These are phyloP conservation scores for Thielaviopsis cerberus DNA, from an alignment of 2,329 filamentous ascomycete species.

Conservation along the genomic window DNA sequence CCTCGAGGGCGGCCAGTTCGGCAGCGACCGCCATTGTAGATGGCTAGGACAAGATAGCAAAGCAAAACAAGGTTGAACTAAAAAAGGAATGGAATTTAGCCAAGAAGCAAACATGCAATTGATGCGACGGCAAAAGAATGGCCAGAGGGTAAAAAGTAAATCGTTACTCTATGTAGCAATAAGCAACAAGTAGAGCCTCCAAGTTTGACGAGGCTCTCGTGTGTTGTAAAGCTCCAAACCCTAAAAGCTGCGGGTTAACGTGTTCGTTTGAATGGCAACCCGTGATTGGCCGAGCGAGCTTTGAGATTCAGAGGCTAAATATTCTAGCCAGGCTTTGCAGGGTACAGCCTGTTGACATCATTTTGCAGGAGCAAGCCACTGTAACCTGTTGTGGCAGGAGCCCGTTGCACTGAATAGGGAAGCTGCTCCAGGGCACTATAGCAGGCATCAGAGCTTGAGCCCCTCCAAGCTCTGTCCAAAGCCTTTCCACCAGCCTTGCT, in stretches of 20 bases:
- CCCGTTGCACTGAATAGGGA: neutral
- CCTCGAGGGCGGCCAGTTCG: slow-evolving; percentile 16
- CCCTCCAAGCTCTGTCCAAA: neutral
- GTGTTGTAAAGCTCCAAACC: neutral
- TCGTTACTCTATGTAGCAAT: neutral
- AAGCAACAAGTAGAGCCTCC: no score
- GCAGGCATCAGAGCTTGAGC: neutral
- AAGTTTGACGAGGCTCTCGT: neutral
- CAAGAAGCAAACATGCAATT: neutral
- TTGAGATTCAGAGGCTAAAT: no score
- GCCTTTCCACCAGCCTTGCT: neutral
- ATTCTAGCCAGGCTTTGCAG: neutral
- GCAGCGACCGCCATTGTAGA: slow-evolving; percentile 15
- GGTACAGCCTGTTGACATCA: neutral
- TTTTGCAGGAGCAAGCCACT: neutral
- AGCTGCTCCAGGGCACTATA: neutral
- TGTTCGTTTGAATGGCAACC: neutral
- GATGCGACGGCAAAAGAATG: neutral
- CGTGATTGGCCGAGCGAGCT: neutral
- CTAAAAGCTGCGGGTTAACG: neutral
- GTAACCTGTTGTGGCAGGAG: neutral
- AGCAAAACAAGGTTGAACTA: neutral
- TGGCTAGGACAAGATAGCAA: neutral
- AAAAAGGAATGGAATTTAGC: neutral
- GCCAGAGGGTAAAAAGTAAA: neutral